These are phyloP conservation scores for Shiraia bambusicola DNA, from an alignment of 2,329 filamentous ascomycete genomes.

Conservation along the genomic window DNA sequence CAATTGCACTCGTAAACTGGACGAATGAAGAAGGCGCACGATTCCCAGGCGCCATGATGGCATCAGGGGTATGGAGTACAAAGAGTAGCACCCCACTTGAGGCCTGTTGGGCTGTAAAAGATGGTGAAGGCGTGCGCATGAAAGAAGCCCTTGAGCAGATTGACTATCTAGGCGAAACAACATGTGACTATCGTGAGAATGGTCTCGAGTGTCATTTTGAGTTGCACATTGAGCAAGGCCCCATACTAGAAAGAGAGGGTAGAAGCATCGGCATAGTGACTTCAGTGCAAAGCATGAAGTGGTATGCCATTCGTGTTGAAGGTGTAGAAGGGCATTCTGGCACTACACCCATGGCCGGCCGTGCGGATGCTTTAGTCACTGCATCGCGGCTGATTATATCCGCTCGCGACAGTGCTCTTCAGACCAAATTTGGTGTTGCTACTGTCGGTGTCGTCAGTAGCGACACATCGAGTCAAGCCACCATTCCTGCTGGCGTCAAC, in stretches of 20 bases:
- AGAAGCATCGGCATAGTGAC: conserved; percentile 68
- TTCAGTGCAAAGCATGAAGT: conserved; percentile 72
- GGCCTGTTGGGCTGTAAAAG: conserved; percentile 28
- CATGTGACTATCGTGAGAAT: conserved; percentile 58
- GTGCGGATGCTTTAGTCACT: conserved; percentile 47
- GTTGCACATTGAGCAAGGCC: conserved; percentile 80
- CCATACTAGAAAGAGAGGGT: conserved; percentile 63
- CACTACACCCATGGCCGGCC: conserved; percentile 65
- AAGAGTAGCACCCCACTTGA: conserved; percentile 51
- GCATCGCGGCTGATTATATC: conserved; percentile 28
- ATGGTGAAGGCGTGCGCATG: conserved; percentile 58
- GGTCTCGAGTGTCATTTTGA: conserved; percentile 76
- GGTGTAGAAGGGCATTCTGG: conserved; percentile 51
- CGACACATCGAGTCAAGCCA: conserved; percentile 33
- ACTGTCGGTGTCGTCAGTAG: conserved; percentile 33
- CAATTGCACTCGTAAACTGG: conserved; percentile 73
- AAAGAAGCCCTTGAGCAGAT: conserved; percentile 33
- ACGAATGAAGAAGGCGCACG: conserved; percentile 80
- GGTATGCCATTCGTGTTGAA: conserved; percentile 52
- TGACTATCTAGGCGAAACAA: conserved; percentile 41
- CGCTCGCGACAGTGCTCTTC: conserved; percentile 25
- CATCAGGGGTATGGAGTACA: conserved; percentile 68
- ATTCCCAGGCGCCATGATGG: conserved; percentile 72
- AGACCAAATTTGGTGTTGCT: conserved; percentile 25
- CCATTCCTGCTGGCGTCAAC: conserved; percentile 29